Conservation (phyloP, 495 filamentous ascomycete genomes). For the Penicillium paradoxum region DNA sequence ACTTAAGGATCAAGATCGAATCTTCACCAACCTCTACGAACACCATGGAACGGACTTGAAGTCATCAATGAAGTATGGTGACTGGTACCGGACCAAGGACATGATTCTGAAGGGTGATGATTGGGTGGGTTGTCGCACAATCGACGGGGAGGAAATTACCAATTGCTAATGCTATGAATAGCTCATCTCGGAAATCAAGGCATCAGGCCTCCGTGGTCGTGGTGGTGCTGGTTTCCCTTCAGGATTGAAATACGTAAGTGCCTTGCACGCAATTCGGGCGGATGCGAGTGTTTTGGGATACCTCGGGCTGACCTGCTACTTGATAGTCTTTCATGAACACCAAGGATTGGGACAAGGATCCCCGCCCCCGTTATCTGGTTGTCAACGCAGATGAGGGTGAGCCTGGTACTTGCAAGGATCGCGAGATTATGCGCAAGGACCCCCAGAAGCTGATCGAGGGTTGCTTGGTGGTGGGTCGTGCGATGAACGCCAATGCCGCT, state of each 20-base stretch:
- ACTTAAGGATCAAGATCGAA: constrained; percentile 90
- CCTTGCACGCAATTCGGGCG: constrained; percentile 5
- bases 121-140: constrained; percentile 57
- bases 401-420: constrained; percentile 98
- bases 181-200: constrained; percentile 95
- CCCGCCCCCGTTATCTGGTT: constrained; percentile 89
- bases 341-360: constrained; percentile 99
- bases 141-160: constrained; percentile 9
- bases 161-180: constrained; percentile 32
- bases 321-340: constrained; percentile 97
- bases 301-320: constrained; percentile 14
- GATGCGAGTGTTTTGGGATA: neutral
- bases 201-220: constrained; percentile 89
- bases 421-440: constrained; percentile 99
- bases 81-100: constrained; percentile 99
- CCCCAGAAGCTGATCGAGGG: constrained; percentile 98
- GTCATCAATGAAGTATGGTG: constrained; percentile 95
- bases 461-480: constrained; percentile 90
- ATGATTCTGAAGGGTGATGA: constrained; percentile 95
- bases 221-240: constrained; percentile 98
- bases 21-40: constrained; percentile 97
- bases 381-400: constrained; percentile 99
- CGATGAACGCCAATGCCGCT: constrained; percentile 96
- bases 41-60: constrained; percentile 87
- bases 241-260: constrained; percentile 93